Evolutionary conservation across 805 yeast species (phyloP), one percentile per base, ranked within the genome.

Genomic region (Yamadazyma ubonensis): DNA sequence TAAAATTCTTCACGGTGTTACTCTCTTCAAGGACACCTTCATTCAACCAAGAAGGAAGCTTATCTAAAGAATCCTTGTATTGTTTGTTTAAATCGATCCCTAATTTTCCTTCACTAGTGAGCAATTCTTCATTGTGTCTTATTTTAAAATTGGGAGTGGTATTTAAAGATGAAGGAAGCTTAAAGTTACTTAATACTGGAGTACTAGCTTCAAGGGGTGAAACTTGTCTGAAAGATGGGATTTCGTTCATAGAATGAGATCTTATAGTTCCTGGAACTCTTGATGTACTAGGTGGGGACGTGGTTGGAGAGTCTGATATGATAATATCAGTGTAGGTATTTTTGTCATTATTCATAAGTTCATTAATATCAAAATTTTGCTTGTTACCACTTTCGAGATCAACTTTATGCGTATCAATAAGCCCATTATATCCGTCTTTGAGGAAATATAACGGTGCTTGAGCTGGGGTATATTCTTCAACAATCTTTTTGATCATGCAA

Each of bases 51-150:
- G 17, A 69, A 19, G 76, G 73, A 28, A 54, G 38, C 16, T 17
- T 19, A 1, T 18, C 12, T n/a, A 18, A 11, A 7, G 16, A 6
- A 7, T 27, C 18, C 18, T 20, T 29, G 23, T 47, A 44, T 23
- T 49, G 43, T 23, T 37, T 17, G 2, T 44, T 41, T 10, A 52
- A 43, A 25, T 51, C 36, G 25, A 41, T 38, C 1, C 49, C 49
- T 1, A 79, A 66, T 6, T 70, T 55, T 2, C 53, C 43, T 23
- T 65, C 51, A 3, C 75, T 66, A 3, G 75, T 75, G 36, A 42
- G 62, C 65, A 10, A 56, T 48, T 81, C 85, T 52, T 81, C 86
- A 44, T 79, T 76, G 39, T 69, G 73, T 39, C 66, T 71, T 23
- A 76, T 60, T 34, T 62, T 48, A 73, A 79, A 46, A 15, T 61